Percentiles rank a stretch among this genome's conserved stretches.
Evolutionary conservation across 129 eudicot genomes (phyloP).

Genomic region (Sambucus nigra): DNA sequence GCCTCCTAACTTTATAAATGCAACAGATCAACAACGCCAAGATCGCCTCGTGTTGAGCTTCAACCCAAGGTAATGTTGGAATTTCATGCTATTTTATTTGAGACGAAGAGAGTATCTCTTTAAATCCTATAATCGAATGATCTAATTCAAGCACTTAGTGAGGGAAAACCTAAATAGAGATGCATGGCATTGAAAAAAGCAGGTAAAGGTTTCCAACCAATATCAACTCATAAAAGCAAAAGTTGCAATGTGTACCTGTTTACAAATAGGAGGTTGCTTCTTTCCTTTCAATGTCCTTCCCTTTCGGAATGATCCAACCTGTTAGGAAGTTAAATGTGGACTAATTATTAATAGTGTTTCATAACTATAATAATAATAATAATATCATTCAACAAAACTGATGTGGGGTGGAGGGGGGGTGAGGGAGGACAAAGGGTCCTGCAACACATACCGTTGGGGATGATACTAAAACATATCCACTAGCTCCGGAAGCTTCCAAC

Average conservation of each 20-base stretch:
- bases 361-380: not conserved
- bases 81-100: too few species aligned
- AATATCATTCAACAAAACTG: not conserved
- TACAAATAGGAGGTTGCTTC: conserved; percentile 57
- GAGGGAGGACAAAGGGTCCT: not conserved
- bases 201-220: too few species aligned
- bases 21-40: too few species aligned
- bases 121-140: too few species aligned
- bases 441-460: conserved; percentile 59
- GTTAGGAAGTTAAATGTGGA: conserved; percentile 9
- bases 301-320: conserved; percentile 89
- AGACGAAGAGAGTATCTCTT: too few species aligned
- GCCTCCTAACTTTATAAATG: too few species aligned
- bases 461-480: conserved; percentile 67
- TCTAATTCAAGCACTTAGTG: too few species aligned
- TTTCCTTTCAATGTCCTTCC: conserved; percentile 66
- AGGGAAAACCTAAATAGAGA: too few species aligned
- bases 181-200: too few species aligned
- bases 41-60: too few species aligned
- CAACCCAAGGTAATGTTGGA: too few species aligned
- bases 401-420: not conserved
- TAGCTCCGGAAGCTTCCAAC: conserved; percentile 80
- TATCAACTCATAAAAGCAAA: not conserved
- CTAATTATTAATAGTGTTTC: not conserved
- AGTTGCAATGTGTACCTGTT: conserved; percentile 40